Evolutionary conservation across 495 filamentous ascomycete species (phyloP).

Genomic region (Penicillium pancosmium): DNA sequence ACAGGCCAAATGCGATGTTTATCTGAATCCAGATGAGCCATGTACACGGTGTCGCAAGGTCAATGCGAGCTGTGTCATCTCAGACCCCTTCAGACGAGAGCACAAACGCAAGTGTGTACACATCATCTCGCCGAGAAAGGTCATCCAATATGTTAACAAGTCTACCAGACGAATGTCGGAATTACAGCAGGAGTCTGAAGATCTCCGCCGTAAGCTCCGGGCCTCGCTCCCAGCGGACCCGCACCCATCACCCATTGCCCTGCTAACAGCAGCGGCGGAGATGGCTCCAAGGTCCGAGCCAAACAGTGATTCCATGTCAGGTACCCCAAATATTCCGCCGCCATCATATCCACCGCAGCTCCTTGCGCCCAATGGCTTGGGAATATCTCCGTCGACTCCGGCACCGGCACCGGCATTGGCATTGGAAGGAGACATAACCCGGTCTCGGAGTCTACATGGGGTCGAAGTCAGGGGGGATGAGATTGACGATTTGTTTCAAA

Average conservation of each 20-base stretch:
- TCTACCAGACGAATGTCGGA: constrained; percentile 36
- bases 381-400: constrained; percentile 2
- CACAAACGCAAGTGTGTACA: constrained; percentile 45
- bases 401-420: constrained; percentile 14
- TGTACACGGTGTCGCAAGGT: constrained; percentile 44
- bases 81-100: constrained; percentile 46
- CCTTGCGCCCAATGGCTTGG: constrained; percentile 16
- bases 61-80: constrained; percentile 41
- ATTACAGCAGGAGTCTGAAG: constrained; percentile 42
- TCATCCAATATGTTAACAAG: neutral
- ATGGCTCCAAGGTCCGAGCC: constrained; percentile 19
- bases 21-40: constrained; percentile 33
- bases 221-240: constrained; percentile 24
- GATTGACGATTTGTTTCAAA: constrained; percentile 41
- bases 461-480: constrained; percentile 32
- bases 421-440: constrained; percentile 20
- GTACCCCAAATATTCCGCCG: constrained; percentile 17
- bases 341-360: constrained; percentile 22
- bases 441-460: constrained; percentile 33
- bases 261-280: constrained; percentile 36
- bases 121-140: neutral
- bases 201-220: constrained; percentile 38
- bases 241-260: constrained; percentile 32
- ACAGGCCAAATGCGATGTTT: constrained; percentile 49
- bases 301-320: constrained; percentile 7